Evolutionary conservation across 2,329 filamentous ascomycete species (phyloP).

Genomic region (Magnaporthiopsis rhizophila): DNA sequence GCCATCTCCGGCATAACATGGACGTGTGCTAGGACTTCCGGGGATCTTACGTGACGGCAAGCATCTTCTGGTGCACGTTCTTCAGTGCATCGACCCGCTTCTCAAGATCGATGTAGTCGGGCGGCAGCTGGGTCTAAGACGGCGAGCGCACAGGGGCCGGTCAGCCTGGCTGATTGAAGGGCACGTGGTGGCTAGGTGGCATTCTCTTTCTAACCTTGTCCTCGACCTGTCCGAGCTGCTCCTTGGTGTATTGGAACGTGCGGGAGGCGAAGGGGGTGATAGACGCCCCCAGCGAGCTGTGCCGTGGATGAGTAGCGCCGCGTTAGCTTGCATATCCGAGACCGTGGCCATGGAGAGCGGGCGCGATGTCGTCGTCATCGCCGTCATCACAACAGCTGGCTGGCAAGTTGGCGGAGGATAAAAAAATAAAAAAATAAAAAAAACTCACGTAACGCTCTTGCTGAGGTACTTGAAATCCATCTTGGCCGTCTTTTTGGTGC

Average conservation of each 20-base stretch:
- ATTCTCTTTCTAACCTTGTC: slow-evolving; percentile 61
- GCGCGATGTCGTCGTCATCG: not conserved
- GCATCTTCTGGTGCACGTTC: slow-evolving; percentile 93
- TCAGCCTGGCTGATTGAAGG: not conserved
- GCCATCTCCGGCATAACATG: not conserved
- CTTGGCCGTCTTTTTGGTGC: slow-evolving; percentile 14
- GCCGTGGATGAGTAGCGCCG: slow-evolving; percentile 16
- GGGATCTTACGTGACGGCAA: slow-evolving; percentile 76
- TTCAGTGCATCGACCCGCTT: slow-evolving; percentile 97
- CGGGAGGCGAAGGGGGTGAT: slow-evolving; percentile 90
- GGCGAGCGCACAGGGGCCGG: not conserved
- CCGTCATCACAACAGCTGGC: not conserved
- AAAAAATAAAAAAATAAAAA: not conserved
- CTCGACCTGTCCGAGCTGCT: slow-evolving; percentile 89
- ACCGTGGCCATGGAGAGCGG: not conserved
- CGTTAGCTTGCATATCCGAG: not conserved
- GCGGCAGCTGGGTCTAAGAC: slow-evolving; percentile 82
- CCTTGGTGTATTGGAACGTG: slow-evolving; percentile 95
- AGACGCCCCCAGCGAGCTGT: slow-evolving; percentile 59
- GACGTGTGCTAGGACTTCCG: not conserved
- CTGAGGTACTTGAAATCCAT: slow-evolving; percentile 55
- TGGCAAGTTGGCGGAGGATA: not conserved
- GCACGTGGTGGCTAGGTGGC: not conserved
- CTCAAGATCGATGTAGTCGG: slow-evolving; percentile 97
- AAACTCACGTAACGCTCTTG: slow-evolving; percentile 43